Evolutionary conservation across 352 stramenopile genomes (phyloP).

Genomic region (Nothophytophthora sp.): DNA sequence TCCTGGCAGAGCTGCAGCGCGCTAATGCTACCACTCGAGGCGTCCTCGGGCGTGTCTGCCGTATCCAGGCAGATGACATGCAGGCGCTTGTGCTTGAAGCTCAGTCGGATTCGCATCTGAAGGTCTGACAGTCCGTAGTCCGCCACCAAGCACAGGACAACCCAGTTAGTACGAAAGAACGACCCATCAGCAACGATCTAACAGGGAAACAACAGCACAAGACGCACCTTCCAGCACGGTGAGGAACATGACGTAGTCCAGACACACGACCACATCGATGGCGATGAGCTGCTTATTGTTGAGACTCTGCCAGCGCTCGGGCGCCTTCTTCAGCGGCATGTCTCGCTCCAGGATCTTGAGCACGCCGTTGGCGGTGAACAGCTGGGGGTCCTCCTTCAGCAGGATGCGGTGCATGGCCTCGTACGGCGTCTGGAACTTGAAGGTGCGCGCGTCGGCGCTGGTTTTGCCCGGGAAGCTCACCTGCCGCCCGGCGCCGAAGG

Average conservation of each 20-base stretch:
- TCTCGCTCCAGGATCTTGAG: conserved; percentile 74
- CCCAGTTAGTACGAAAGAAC: too few species aligned
- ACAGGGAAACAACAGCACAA: not conserved
- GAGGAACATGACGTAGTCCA: conserved; percentile 83
- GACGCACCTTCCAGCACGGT: conserved; percentile 61
- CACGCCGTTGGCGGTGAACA: conserved; percentile 68
- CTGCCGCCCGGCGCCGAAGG: conserved; percentile 60
- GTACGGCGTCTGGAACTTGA: conserved; percentile 78
- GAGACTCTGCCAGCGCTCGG: conserved; percentile 79
- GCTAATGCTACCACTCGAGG: conserved; percentile 38
- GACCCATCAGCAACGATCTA: not conserved
- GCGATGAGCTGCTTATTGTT: conserved; percentile 53
- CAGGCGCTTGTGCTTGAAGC: conserved; percentile 50
- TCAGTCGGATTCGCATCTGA: conserved; percentile 47
- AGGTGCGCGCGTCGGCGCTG: conserved; percentile 34
- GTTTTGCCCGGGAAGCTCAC: conserved; percentile 65
- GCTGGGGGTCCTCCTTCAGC: conserved; percentile 44
- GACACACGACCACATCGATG: conserved; percentile 80
- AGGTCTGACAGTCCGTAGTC: conserved; percentile 33
- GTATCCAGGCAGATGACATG: conserved; percentile 85
- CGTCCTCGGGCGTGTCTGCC: conserved; percentile 73
- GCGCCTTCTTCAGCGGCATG: conserved; percentile 64
- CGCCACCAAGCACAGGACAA: not conserved
- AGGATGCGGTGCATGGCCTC: conserved; percentile 56
- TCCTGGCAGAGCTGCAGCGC: conserved; percentile 59